These are phyloP conservation scores for Sextonia rubra DNA, from an alignment of 164 flowering plant genomes.

Conservation along the genomic window DNA sequence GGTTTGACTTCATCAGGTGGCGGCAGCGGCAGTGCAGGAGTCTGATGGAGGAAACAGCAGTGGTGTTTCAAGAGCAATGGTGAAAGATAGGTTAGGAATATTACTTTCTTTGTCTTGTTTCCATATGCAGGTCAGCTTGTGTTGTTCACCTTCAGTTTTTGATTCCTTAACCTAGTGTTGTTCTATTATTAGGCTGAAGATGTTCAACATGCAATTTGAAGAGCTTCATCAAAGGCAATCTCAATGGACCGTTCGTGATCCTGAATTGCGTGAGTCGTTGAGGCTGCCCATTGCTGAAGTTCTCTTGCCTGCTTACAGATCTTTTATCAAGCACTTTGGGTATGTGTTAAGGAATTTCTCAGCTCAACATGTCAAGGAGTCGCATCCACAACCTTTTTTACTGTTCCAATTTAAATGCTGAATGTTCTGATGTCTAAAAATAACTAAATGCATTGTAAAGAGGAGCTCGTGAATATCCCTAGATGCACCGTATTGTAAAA, in stretches of 20 bases:
- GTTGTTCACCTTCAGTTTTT: neutral
- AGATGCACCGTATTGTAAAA: too few species aligned
- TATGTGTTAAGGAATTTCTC: slow-evolving; percentile 5
- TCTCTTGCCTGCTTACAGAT: slow-evolving; percentile 88
- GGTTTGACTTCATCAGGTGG: slow-evolving; percentile 57
- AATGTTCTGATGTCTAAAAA: too few species aligned
- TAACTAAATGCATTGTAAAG: too few species aligned
- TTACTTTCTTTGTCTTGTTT: neutral
- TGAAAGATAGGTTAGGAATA: slow-evolving; percentile 62
- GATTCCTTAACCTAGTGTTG: neutral
- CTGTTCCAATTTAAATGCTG: too few species aligned
- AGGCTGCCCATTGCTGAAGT: slow-evolving; percentile 97
- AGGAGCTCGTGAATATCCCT: too few species aligned
- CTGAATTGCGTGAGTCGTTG: slow-evolving; percentile 84
- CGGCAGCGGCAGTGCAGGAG: slow-evolving; percentile 38
- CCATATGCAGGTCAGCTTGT: neutral
- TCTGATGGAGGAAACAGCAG: slow-evolving; percentile 53
- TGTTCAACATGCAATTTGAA: slow-evolving; percentile 77
- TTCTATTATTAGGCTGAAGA: slow-evolving; percentile 51
- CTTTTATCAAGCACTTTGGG: slow-evolving; percentile 88
- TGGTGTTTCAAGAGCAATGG: slow-evolving; percentile 69
- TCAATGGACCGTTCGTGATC: slow-evolving; percentile 97
- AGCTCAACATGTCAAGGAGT: too few species aligned
- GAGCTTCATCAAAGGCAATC: slow-evolving; percentile 95
- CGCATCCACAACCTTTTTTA: too few species aligned